Percentiles rank a stretch among this genome's conserved stretches.
Conservation (phyloP, 225 moss, liverwort and hornwort species). For the Antitrichia curtipendula region DNA sequence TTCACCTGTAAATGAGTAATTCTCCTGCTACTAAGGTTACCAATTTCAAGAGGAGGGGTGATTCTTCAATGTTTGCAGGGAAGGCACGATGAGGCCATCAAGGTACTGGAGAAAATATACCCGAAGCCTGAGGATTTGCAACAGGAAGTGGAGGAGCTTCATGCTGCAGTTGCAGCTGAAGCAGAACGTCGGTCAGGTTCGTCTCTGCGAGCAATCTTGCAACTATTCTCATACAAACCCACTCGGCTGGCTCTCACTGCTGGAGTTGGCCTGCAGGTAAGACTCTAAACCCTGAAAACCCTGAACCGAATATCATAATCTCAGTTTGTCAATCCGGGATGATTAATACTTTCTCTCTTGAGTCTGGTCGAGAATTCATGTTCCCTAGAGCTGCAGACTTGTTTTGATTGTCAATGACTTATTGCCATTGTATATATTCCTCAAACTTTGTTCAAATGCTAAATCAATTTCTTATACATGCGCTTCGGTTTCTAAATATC, state of each 20-base stretch:
- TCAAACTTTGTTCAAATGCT: background rate
- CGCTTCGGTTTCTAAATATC: background rate
- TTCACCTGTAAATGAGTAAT: background rate
- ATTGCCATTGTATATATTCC: background rate
- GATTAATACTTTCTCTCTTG: background rate
- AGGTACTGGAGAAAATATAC: conserved; percentile 55
- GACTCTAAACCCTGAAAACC: background rate
- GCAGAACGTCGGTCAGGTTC: background rate
- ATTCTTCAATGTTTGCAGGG: conserved; percentile 5
- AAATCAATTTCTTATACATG: background rate
- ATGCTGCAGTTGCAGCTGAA: conserved; percentile 31
- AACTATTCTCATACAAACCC: conserved; percentile 41
- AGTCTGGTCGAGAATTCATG: background rate
- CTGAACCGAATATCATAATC: background rate
- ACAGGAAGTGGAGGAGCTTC: conserved; percentile 52
- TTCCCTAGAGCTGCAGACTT: background rate
- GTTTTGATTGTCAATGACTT: background rate
- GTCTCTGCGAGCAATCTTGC: conserved; percentile 1
- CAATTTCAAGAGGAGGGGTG: background rate
- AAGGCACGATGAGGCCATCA: conserved; percentile 32
- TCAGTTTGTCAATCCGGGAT: background rate
- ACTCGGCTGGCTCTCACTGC: conserved; percentile 69
- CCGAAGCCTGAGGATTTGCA: conserved; percentile 34
- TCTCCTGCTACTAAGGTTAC: background rate
- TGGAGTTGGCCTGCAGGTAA: conserved; percentile 84